These are phyloP conservation scores for Cardiosporidium cionae DNA, from an alignment of 169 alveolate genomes.

Conservation along the genomic window DNA sequence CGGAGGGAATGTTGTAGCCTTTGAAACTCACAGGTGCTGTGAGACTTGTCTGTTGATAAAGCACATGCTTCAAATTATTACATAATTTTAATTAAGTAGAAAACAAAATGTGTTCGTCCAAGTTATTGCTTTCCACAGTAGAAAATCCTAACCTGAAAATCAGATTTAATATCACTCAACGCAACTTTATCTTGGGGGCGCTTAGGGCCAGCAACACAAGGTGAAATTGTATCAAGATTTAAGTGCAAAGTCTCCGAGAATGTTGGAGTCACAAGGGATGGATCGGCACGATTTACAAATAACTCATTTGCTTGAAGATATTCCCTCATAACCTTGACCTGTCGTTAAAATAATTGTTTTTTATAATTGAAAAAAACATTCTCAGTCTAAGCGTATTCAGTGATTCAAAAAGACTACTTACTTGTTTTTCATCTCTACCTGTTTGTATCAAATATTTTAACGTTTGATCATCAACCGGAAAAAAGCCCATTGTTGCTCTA, in stretches of 20 bases:
- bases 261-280: too few relatives aligned
- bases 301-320: conserved; percentile 65
- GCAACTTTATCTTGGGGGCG: conserved; percentile 91
- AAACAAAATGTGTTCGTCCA: too few relatives aligned
- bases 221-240: conserved; percentile 62
- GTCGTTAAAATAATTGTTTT: conserved; percentile 28
- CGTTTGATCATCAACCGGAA: conserved; percentile 86
- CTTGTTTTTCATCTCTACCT: conserved; percentile 76
- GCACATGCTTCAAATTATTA: too few relatives aligned
- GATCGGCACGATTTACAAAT: conserved; percentile 42
- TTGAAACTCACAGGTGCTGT: conserved; percentile 59
- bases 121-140: too few relatives aligned
- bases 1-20: conserved; percentile 56
- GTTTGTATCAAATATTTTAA: conserved; percentile 76
- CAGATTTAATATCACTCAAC: conserved; percentile 63
- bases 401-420: conserved; percentile 67
- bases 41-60: conserved; percentile 20
- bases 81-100: too few relatives aligned
- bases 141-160: conserved; percentile 49
- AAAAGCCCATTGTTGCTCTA: conserved; percentile 89
- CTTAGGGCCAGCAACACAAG: conserved; percentile 90
- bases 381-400: conserved; percentile 58
- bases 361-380: conserved; percentile 25
- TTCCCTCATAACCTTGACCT: conserved; percentile 62
- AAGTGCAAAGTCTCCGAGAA: conserved; percentile 21